phyloP scores from a whole-genome alignment of 1,139 yeast genomes.

The Pichia sp. region DNA sequence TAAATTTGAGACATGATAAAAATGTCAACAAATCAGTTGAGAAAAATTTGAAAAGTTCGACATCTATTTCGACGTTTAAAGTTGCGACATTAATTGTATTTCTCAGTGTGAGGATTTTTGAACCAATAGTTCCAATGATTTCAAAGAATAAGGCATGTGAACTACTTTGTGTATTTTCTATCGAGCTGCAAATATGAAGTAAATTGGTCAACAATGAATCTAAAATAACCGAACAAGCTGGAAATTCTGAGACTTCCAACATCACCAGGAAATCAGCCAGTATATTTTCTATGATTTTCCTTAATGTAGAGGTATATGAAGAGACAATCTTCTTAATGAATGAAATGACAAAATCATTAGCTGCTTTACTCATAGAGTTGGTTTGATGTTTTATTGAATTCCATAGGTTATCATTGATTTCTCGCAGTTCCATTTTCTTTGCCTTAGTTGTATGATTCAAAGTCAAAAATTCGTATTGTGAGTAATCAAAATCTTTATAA shows the following conservation, averaged over 20 bases:
- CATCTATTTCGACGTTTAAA: conserved; percentile 12
- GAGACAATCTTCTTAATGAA: conserved; percentile 41
- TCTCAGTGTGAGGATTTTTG: conserved; percentile 41
- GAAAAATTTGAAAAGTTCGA: conserved; percentile 18
- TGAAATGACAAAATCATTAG: conserved; percentile 40
- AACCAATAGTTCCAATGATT: conserved; percentile 54
- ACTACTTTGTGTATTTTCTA: conserved; percentile 33
- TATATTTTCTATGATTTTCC: conserved; percentile 47
- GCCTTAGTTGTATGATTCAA: conserved; percentile 12
- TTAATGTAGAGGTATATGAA: conserved; percentile 39
- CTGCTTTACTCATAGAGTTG: conserved; percentile 16
- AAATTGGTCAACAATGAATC: conserved; percentile 38
- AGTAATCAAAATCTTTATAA: conserved; percentile 26
- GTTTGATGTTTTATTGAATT: conserved; percentile 10
- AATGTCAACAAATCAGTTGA: background rate
- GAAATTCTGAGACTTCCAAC: conserved; percentile 57
- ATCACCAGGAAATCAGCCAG: conserved; percentile 54
- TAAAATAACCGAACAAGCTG: conserved; percentile 38
- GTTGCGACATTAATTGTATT: conserved; percentile 5
- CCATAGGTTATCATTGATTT: conserved; percentile 18
- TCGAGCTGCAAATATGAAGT: background rate
- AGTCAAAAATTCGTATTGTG: conserved; percentile 24
- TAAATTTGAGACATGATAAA: conserved; percentile 5
- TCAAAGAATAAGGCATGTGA: conserved; percentile 55
- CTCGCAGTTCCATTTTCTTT: conserved; percentile 13